Conservation (phyloP, 2,329 filamentous ascomycete genomes). For the Xylariomycetidae sp. region DNA sequence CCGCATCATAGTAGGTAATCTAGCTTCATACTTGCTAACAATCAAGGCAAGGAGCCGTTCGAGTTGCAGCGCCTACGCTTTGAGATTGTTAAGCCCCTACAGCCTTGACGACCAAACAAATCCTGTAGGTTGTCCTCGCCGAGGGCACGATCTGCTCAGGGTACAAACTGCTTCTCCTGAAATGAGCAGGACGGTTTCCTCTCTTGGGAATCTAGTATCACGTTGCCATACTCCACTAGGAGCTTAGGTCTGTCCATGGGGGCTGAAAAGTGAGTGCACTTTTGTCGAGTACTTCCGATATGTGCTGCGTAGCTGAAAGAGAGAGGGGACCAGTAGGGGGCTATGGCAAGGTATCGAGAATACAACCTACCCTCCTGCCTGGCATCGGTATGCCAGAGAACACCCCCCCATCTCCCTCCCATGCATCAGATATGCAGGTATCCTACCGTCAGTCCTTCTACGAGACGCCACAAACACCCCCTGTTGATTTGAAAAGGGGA, state of each 20-base stretch:
- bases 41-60: slow-evolving; percentile 30
- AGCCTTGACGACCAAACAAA: slow-evolving; percentile 19
- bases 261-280: background rate
- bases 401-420: slow-evolving; percentile 26
- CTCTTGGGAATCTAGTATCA: slow-evolving; percentile 20
- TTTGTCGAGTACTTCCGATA: slow-evolving; percentile 6
- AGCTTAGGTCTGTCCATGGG: background rate
- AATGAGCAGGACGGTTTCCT: slow-evolving; percentile 13
- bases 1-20: slow-evolving; percentile 12
- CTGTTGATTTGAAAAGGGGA: slow-evolving; percentile 36
- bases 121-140: slow-evolving; percentile 10
- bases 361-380: too few species aligned
- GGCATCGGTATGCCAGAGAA: too few species aligned
- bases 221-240: slow-evolving; percentile 2
- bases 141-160: background rate
- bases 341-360: background rate
- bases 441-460: slow-evolving; percentile 41
- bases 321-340: slow-evolving; percentile 7
- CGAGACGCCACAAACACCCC: slow-evolving; percentile 43
- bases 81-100: slow-evolving; percentile 20
- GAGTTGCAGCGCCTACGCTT: slow-evolving; percentile 25
- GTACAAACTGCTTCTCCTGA: too few species aligned
- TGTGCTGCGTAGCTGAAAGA: background rate
- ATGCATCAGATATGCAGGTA: slow-evolving; percentile 45
- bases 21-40: slow-evolving; percentile 18